Evolutionary conservation across 108 stramenopile genomes (phyloP).

Genomic region (Cyclotella cryptica): DNA sequence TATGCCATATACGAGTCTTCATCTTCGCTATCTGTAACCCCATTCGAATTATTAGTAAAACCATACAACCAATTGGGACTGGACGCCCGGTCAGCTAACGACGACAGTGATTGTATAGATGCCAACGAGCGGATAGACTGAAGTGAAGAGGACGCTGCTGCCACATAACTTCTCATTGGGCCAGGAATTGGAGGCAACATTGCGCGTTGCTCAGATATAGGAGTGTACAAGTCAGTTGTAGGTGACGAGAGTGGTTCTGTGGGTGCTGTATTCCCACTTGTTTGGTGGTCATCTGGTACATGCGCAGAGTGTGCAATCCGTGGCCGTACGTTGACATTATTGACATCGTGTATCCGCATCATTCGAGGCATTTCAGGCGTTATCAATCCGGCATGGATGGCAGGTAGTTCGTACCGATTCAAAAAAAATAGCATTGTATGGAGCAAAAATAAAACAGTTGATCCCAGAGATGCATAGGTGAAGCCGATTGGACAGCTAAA

Average conservation of each 20-base stretch:
- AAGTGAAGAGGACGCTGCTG: conserved; percentile 45
- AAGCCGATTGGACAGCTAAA: conserved; percentile 91
- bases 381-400: conserved; percentile 71
- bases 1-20: conserved; percentile 46
- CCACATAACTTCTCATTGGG: conserved; percentile 44
- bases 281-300: conserved; percentile 11
- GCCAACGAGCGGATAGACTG: conserved; percentile 45
- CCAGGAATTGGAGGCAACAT: conserved; percentile 3
- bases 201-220: conserved; percentile 15
- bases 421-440: conserved; percentile 93
- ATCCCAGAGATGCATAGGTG: conserved; percentile 80
- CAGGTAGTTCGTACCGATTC: conserved; percentile 92
- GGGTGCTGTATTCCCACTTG: conserved; percentile 9
- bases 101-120: conserved; percentile 39
- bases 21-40: conserved; percentile 35
- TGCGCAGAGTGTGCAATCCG: not conserved
- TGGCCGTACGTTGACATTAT: not conserved
- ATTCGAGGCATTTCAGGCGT: conserved; percentile 69
- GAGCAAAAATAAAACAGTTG: conserved; percentile 75
- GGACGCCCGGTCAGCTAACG: conserved; percentile 23
- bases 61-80: conserved; percentile 43
- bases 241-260: conserved; percentile 18
- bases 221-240: conserved; percentile 21
- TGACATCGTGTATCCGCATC: conserved; percentile 7
- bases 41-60: conserved; percentile 20